These are phyloP conservation scores for Penicillium sp. DNA, from an alignment of 2,329 filamentous ascomycete species.

Conservation along the genomic window DNA sequence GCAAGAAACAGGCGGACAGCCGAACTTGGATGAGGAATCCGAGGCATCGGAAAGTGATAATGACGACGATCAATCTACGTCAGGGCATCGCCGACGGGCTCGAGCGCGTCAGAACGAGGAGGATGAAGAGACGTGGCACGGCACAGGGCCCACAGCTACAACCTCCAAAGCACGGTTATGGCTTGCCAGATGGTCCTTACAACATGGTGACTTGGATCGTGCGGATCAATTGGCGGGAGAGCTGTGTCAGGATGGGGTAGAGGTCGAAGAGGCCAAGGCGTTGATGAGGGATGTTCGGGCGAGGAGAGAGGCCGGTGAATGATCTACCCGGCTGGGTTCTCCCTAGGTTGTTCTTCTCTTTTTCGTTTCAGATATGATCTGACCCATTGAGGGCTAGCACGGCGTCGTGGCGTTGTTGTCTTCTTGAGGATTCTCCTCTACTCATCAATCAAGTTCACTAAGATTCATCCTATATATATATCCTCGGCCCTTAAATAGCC, in stretches of 20 bases:
- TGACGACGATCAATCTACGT: slow-evolving; percentile 38
- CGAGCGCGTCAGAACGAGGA: slow-evolving; percentile 40
- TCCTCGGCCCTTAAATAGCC: no score
- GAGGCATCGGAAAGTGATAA: slow-evolving; percentile 39
- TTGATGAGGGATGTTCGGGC: slow-evolving; percentile 85
- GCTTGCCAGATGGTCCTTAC: slow-evolving; percentile 83
- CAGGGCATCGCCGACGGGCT: slow-evolving; percentile 34
- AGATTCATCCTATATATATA: no score
- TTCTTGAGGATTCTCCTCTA: background rate
- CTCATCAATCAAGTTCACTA: background rate
- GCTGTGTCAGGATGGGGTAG: slow-evolving; percentile 91
- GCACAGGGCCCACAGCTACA: slow-evolving; percentile 85
- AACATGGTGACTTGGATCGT: slow-evolving; percentile 72
- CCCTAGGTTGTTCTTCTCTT: background rate
- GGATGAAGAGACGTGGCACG: slow-evolving; percentile 48
- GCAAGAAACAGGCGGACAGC: slow-evolving; percentile 76
- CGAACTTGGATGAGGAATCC: slow-evolving; percentile 42
- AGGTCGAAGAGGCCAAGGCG: slow-evolving; percentile 96
- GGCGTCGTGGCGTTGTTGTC: slow-evolving; percentile 10
- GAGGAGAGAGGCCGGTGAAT: slow-evolving; percentile 61
- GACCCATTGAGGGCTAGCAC: slow-evolving; percentile 7
- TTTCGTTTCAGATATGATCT: background rate
- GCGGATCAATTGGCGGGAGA: slow-evolving; percentile 85
- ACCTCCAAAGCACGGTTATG: slow-evolving; percentile 93
- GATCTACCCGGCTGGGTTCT: slow-evolving; percentile 2